Percentiles rank a stretch among this genome's conserved stretches.
phyloP scores from a whole-genome alignment of 257 asterid genomes.

The Rubia yunnanensis region DNA sequence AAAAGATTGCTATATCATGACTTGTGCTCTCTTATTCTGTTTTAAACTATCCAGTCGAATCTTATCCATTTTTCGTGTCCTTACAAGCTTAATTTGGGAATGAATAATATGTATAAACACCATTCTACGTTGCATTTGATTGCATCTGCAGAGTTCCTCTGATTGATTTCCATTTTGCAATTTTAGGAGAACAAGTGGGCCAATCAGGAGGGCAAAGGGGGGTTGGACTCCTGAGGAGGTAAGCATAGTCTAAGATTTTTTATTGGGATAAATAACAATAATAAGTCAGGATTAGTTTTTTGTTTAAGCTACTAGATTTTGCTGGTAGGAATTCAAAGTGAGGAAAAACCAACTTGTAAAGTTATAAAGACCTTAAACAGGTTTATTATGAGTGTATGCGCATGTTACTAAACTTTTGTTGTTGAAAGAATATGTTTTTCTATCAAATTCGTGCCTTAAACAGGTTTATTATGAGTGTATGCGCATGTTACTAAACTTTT shows the following conservation, averaged over 20 bases:
- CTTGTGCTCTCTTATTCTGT: neutral
- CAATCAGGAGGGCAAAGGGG: conserved; percentile 98
- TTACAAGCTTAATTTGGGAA: neutral
- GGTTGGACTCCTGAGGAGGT: conserved; percentile 99
- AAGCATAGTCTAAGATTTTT: conserved; percentile 11
- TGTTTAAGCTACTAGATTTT: neutral
- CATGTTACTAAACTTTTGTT: neutral
- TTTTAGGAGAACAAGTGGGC: conserved; percentile 89
- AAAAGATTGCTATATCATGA: neutral
- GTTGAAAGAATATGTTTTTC: neutral
- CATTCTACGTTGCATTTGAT: neutral
- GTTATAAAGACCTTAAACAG: neutral
- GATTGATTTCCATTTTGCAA: conserved; percentile 13
- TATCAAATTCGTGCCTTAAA: neutral
- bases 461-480: neutral
- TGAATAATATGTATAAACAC: neutral
- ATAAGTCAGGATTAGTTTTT: neutral
- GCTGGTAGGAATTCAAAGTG: neutral
- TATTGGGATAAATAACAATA: neutral
- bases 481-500: neutral
- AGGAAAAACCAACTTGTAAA: neutral
- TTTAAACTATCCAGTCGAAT: neutral
- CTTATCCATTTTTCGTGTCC: neutral
- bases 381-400: neutral
- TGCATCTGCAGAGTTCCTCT: neutral